A percentile compares a stretch with the other conserved stretches of the same genome.
Evolutionary conservation across 192 early-diverging fungal species (phyloP).

Genomic region (Coemansia sp.): DNA sequence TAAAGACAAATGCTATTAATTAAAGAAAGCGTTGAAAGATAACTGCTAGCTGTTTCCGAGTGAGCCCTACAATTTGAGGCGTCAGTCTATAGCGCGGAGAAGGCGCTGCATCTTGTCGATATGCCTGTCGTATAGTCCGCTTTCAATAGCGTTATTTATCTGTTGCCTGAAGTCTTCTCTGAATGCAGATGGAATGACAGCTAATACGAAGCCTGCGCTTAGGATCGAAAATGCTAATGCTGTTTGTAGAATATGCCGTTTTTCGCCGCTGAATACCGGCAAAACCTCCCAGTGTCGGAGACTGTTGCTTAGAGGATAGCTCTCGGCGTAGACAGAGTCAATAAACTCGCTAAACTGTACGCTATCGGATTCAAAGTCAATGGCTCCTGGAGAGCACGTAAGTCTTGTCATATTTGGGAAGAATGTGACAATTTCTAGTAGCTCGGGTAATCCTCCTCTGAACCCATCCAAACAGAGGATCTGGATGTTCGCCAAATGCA

Average conservation of each 20-base stretch:
- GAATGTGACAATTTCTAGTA: not conserved
- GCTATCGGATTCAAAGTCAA: not conserved
- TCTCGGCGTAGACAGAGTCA: not conserved
- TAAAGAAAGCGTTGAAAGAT: too few relatives aligned
- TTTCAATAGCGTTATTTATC: not conserved
- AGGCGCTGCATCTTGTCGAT: constrained; percentile 4
- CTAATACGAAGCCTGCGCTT: not conserved
- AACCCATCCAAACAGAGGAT: not conserved
- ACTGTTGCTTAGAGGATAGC: not conserved
- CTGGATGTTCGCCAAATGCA: not conserved
- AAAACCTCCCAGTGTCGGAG: not conserved
- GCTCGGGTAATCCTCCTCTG: not conserved
- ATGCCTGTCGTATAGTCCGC: not conserved
- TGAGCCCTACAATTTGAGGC: not conserved
- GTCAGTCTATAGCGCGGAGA: not conserved
- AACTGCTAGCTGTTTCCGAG: too few relatives aligned
- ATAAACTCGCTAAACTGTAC: not conserved
- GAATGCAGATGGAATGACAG: not conserved
- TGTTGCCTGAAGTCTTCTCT: not conserved
- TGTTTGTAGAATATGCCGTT: not conserved
- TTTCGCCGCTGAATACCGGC: too few relatives aligned
- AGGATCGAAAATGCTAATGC: not conserved
- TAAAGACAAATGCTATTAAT: too few relatives aligned
- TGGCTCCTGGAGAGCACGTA: not conserved
- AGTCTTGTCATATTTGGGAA: not conserved